Evolutionary conservation across 768 basidiomycete genomes (phyloP).

Genomic region (Mycena sanguinolenta): DNA sequence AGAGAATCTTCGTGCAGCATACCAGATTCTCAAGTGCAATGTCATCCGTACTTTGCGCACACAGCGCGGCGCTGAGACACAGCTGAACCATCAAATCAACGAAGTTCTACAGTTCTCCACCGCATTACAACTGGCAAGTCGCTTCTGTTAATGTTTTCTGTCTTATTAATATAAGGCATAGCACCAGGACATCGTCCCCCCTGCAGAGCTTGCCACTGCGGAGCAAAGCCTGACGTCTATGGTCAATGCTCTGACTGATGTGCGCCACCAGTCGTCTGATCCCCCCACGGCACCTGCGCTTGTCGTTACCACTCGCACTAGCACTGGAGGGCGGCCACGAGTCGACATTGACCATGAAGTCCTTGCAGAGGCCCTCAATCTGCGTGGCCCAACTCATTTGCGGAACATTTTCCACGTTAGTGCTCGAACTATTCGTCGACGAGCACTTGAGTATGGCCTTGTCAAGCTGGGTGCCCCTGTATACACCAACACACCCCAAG

Average conservation of each 20-base stretch:
- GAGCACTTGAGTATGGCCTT: slow-evolving; percentile 35
- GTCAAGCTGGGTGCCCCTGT: slow-evolving; percentile 19
- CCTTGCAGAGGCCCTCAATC: no score
- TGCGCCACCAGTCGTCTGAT: slow-evolving; percentile 29
- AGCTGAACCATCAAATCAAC: slow-evolving; percentile 5
- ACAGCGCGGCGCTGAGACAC: slow-evolving; percentile 21
- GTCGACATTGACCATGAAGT: no score
- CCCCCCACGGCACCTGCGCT: slow-evolving; percentile 12
- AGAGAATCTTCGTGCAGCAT: no score
- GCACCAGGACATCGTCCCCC: slow-evolving; percentile 24
- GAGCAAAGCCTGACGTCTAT: no score
- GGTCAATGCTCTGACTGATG: slow-evolving; percentile 32
- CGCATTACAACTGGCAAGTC: not conserved
- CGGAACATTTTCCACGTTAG: no score
- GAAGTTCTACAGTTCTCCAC: slow-evolving; percentile 16
- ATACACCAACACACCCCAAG: slow-evolving; percentile 9
- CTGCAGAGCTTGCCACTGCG: no score
- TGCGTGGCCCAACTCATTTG: no score
- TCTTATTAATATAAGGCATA: not conserved
- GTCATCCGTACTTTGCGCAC: not conserved
- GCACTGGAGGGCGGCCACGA: slow-evolving; percentile 36
- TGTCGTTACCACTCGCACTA: not conserved
- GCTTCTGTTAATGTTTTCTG: not conserved
- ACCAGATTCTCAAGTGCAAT: no score
- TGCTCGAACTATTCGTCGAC: slow-evolving; percentile 27